Percentiles rank a stretch among this genome's conserved stretches.
These are phyloP conservation scores for Bertia moriformis DNA, from an alignment of 2,329 filamentous ascomycete genomes.

Conservation along the genomic window DNA sequence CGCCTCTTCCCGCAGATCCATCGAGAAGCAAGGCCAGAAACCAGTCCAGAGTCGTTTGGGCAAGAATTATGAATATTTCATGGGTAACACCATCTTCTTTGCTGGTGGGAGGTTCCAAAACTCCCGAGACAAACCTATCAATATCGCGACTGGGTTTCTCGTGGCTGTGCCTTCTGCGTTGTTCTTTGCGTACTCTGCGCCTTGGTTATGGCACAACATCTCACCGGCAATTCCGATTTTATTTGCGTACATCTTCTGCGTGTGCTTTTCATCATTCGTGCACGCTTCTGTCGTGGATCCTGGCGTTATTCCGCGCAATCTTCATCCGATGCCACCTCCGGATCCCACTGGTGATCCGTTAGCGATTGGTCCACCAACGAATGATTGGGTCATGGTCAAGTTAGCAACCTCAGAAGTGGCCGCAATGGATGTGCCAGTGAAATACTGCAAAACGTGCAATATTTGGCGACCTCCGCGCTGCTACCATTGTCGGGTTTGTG, in stretches of 20 bases:
- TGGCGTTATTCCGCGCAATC: conserved; percentile 80
- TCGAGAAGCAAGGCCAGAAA: neutral
- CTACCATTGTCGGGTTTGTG: conserved; percentile 91
- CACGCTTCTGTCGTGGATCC: conserved; percentile 88
- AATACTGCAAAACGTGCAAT: conserved; percentile 94
- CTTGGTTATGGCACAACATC: conserved; percentile 73
- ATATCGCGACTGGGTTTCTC: conserved; percentile 69
- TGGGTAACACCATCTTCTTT: conserved; percentile 85
- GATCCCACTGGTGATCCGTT: conserved; percentile 63
- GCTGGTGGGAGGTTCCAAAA: conserved; percentile 78
- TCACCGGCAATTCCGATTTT: conserved; percentile 78
- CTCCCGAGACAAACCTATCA: conserved; percentile 73
- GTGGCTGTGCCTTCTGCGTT: conserved; percentile 66
- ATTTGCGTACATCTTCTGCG: conserved; percentile 81
- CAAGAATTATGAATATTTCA: conserved; percentile 81
- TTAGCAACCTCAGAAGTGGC: conserved; percentile 61
- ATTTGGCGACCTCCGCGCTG: conserved; percentile 93
- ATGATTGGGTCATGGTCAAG: conserved; percentile 86
- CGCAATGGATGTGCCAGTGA: conserved; percentile 94
- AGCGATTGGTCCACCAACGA: conserved; percentile 68
- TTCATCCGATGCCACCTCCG: conserved; percentile 69
- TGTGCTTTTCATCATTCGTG: conserved; percentile 84
- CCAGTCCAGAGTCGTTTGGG: conserved; percentile 31
- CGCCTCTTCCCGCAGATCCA: conserved; percentile 8
- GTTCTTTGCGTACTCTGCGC: conserved; percentile 56